Evolutionary conservation across 2,329 filamentous ascomycete genomes (phyloP).

Genomic region (Colletotrichum spinosum): DNA sequence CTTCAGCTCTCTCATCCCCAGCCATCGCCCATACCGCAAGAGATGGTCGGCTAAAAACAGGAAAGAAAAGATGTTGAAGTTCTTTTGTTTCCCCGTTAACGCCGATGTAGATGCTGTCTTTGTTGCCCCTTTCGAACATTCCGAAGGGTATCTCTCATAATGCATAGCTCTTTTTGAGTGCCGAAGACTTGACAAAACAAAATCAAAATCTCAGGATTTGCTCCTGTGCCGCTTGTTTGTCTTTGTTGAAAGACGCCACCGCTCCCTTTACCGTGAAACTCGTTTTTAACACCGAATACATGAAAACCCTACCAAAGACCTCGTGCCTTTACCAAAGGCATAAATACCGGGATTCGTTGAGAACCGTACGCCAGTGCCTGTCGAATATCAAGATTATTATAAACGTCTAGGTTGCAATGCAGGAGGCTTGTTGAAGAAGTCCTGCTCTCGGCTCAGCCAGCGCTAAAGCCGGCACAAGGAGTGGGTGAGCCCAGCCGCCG

Average conservation of each 20-base stretch:
- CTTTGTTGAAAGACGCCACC: constrained; percentile 62
- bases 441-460: constrained; percentile 28
- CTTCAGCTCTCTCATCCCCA: constrained; percentile 14
- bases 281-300: constrained; percentile 33
- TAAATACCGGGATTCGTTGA: constrained; percentile 39
- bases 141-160: constrained; percentile 53
- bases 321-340: constrained; percentile 38
- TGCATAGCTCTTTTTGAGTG: constrained; percentile 45
- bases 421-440: constrained; percentile 40
- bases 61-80: constrained; percentile 61
- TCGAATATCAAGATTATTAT: constrained; percentile 37
- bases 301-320: constrained; percentile 30
- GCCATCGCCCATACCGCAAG: constrained; percentile 27
- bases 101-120: constrained; percentile 44
- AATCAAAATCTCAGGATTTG: constrained; percentile 39
- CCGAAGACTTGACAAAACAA: constrained; percentile 13
- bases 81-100: constrained; percentile 59
- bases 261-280: constrained; percentile 40
- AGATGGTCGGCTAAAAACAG: constrained; percentile 52
- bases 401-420: constrained; percentile 40
- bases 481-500: no score
- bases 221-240: constrained; percentile 44
- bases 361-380: constrained; percentile 40
- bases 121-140: constrained; percentile 38
- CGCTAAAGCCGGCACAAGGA: background rate